These are phyloP conservation scores for Clavispora vitiphila DNA, from an alignment of 805 yeast species.

Conservation along the genomic window DNA sequence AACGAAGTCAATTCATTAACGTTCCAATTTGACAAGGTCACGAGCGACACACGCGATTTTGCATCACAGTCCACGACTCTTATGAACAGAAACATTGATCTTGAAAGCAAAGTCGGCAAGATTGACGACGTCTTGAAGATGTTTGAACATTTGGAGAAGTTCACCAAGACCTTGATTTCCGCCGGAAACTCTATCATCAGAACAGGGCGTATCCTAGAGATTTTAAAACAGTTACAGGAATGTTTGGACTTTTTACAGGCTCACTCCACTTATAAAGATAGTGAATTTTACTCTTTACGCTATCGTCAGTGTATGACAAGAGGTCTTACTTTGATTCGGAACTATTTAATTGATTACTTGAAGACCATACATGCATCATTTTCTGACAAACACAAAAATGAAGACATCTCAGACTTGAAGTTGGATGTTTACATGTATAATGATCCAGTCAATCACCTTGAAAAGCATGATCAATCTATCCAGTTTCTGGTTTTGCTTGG, in stretches of 20 bases:
- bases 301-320: slow-evolving; percentile 82
- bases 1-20: slow-evolving; percentile 44
- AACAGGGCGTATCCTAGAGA: slow-evolving; percentile 25
- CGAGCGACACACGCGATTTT: slow-evolving; percentile 58
- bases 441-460: slow-evolving; percentile 13
- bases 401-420: slow-evolving; percentile 4
- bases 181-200: slow-evolving; percentile 64
- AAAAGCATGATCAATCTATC: slow-evolving; percentile 12
- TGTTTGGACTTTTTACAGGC: slow-evolving; percentile 58
- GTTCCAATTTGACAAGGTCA: slow-evolving; percentile 51
- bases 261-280: slow-evolving; percentile 55
- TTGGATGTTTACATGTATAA: slow-evolving; percentile 16
- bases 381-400: slow-evolving; percentile 3
- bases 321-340: slow-evolving; percentile 68
- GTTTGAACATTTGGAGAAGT: slow-evolving; percentile 68
- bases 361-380: slow-evolving; percentile 14
- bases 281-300: slow-evolving; percentile 61
- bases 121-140: slow-evolving; percentile 47
- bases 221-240: slow-evolving; percentile 54
- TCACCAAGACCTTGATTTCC: slow-evolving; percentile 62
- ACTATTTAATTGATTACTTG: slow-evolving; percentile 50
- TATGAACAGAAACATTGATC: slow-evolving; percentile 41
- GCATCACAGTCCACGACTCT: slow-evolving; percentile 51
- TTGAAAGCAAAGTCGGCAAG: slow-evolving; percentile 38
- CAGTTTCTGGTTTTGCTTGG: slow-evolving; percentile 9